Evolutionary conservation across 768 basidiomycete genomes (phyloP), one percentile per base, ranked within the genome.

Genomic region (Boletus pseudopeckii): DNA sequence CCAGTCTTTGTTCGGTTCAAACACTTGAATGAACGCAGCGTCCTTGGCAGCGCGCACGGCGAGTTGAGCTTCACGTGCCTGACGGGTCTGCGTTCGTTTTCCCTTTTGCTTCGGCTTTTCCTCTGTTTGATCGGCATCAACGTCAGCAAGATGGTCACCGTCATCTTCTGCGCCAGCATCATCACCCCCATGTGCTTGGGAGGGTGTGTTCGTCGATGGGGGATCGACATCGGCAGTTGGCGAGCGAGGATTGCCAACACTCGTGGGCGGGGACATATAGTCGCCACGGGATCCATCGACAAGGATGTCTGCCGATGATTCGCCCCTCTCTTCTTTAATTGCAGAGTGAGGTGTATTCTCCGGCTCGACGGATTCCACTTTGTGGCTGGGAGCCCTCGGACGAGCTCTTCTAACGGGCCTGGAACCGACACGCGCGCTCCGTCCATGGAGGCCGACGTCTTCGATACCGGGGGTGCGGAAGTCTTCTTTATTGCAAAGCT

Each of bases 1-100:
- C 93, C 93, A 97, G 54, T 86, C 84, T 8, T 74, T 74, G 39
- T 77, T 75, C 0, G 90, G 88, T 49, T 88, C 81, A 63, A 95
- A 96, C 0, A 74, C 73, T 41, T 85, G 74, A 26, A 92, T 74
- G 66, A 93, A 97, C 0, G 68, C 68, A 15, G 72, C 70, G 39
- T 82, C 74, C 24, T 73, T 73, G 18, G 71, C 71, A 3, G 73
- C 72, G 22, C 75, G 75, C 38, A 72, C 71, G 22, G 81, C 82
- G 8, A 81, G 73, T 54, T 74, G 75, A 13, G 84, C 81, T 53
- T 76, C 75, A 46, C 71, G 70, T 28, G 67, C 75, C 55, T 73
- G 71, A n/a, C 73, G 75, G 9, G 73, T 71, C 54, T 71, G 72
- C 5, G 63, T 58, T 41, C 82, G 79, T 53, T 74, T 75, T 4